Conservation (phyloP, 2,329 filamentous ascomycete species). For the Hypoxylon sp. region DNA sequence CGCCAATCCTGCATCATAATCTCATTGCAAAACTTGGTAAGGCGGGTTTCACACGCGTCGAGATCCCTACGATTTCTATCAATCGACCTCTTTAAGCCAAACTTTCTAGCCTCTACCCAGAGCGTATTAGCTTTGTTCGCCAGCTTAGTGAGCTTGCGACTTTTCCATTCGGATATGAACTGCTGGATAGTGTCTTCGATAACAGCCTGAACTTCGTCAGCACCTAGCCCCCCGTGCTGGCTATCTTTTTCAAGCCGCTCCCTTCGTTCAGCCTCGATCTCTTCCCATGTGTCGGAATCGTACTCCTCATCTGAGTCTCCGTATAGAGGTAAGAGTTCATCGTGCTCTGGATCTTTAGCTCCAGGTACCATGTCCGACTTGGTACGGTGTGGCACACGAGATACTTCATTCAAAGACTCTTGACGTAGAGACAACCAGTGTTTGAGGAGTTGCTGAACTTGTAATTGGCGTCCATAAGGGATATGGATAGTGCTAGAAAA, state of each 20-base stretch:
- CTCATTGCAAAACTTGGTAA: conserved; percentile 69
- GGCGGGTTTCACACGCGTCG: conserved; percentile 62
- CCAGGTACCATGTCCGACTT: conserved; percentile 52
- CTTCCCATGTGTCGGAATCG: conserved; percentile 72
- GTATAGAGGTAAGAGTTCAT: conserved; percentile 64
- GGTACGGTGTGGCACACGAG: not conserved
- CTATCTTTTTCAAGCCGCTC: conserved; percentile 51
- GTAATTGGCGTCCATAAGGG: conserved; percentile 47
- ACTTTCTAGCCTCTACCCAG: conserved; percentile 71
- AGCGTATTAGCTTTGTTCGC: conserved; percentile 70
- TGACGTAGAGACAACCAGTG: conserved; percentile 38
- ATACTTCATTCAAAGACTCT: conserved; percentile 2
- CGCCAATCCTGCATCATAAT: conserved; percentile 69
- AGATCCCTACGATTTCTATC: conserved; percentile 61
- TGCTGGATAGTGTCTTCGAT: conserved; percentile 69
- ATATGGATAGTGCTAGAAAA: conserved; percentile 21
- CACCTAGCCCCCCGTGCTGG: conserved; percentile 56
- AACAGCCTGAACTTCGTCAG: conserved; percentile 64
- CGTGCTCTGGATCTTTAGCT: conserved; percentile 52
- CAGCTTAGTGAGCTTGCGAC: conserved; percentile 69
- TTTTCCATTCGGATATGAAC: conserved; percentile 70
- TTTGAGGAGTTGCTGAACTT: conserved; percentile 49
- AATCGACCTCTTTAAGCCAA: conserved; percentile 60
- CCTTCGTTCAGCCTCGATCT: conserved; percentile 72
- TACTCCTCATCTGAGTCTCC: conserved; percentile 70